Evolutionary conservation across 208 protist genomes (phyloP), one percentile per base, ranked within the genome.

Genomic region (Trypanosoma vivax): DNA sequence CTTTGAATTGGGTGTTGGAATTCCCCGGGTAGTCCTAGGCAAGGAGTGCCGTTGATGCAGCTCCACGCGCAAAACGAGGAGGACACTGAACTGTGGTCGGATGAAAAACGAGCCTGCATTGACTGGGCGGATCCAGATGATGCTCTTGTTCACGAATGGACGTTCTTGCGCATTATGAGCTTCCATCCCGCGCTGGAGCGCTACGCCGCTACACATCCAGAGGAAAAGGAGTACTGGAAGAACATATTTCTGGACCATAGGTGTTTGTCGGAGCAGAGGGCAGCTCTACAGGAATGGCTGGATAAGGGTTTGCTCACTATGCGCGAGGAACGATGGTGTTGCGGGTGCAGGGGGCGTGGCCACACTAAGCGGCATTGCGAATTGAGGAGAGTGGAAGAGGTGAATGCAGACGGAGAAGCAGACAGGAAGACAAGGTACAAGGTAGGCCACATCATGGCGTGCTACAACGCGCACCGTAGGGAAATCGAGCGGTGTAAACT

Each of bases 101-200:
- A 75, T 46, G 86, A 86, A 46, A 88, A 90, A 60, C 86, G 71
- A 47, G 79, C 80, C 18, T 68, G 71, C 59, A 71, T 94, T 43
- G 81, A 94, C 52, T 94, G 87, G 83, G 42, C 51, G 0, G 56
- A 71, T 50, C 50, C 78, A 0, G 55, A 67, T 1, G 87, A 94
- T 35, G 78, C 80, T 2, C 30, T 91, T 6, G 45, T 63, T 38
- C 87, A 91, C 43, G 62, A 65, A 5, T 90, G 83, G 62, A 91
- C 83, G 0, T 85, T 94, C 65, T 56, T 90, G 5, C 77, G 88
- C 48, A 39, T 91, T 7, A 39, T 90, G 13, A 43, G 55, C 4
- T 74, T 66, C 9, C 83, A 94, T 38, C 70, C 79, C 0, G 48
- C 54, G 0, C 64, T 94, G 27, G 59, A 52, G 13, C 14, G 50